Conservation (phyloP, 306 rosid species). For the Crataegus laevigata region DNA sequence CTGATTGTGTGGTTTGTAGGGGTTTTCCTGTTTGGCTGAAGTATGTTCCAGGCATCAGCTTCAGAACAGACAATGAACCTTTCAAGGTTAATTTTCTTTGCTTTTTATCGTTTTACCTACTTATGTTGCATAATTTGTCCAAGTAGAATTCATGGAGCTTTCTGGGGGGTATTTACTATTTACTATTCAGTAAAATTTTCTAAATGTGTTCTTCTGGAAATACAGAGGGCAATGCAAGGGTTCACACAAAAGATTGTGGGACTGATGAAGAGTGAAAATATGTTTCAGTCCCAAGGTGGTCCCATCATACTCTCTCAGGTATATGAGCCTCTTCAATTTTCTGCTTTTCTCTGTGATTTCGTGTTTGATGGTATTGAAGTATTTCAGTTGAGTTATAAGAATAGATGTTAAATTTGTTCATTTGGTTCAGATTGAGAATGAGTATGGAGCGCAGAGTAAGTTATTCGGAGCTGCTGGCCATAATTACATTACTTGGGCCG, state of each 20-base stretch:
- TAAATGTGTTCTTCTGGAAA: slow-evolving; percentile 7
- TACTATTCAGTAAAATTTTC: not conserved
- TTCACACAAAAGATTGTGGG: slow-evolving; percentile 95
- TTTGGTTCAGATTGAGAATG: slow-evolving; percentile 79
- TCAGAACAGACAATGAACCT: slow-evolving; percentile 97
- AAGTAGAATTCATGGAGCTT: not conserved
- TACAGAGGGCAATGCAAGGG: slow-evolving; percentile 94
- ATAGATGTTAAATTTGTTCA: slow-evolving; percentile 11
- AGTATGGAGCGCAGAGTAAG: slow-evolving; percentile 87
- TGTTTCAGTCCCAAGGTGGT: slow-evolving; percentile 95
- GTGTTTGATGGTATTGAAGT: not conserved
- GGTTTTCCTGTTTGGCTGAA: slow-evolving; percentile 99
- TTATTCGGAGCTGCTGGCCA: slow-evolving; percentile 73
- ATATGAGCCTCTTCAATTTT: not conserved
- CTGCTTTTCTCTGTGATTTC: not conserved
- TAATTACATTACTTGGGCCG: slow-evolving; percentile 88
- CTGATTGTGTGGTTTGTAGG: slow-evolving; percentile 36
- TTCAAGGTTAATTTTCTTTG: slow-evolving; percentile 64
- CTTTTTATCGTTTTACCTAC: not conserved
- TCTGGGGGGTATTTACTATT: not conserved
- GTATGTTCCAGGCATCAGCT: slow-evolving; percentile 95
- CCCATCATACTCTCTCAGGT: slow-evolving; percentile 99
- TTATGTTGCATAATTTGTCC: not conserved
- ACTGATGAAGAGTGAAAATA: slow-evolving; percentile 80
- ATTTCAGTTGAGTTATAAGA: slow-evolving; percentile 12